phyloP scores from a whole-genome alignment of 768 basidiomycete genomes.

The Cubamyces lactineus region DNA sequence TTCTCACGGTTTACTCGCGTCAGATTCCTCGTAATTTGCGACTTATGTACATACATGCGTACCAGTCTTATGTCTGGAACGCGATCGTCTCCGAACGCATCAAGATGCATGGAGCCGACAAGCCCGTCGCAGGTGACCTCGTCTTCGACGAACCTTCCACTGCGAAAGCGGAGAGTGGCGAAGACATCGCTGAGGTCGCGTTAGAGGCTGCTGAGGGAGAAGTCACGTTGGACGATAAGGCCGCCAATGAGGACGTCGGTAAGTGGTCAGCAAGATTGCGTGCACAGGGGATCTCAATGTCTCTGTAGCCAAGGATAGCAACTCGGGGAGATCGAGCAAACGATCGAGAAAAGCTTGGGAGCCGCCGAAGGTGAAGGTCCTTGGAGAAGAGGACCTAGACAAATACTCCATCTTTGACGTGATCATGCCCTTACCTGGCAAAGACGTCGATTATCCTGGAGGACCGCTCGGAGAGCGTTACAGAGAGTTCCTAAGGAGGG shows the following conservation, averaged over 20 bases:
- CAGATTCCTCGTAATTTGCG: constrained; percentile 96
- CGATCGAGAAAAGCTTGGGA: constrained; percentile 57
- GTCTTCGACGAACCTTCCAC: constrained; percentile 61
- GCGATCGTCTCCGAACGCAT: constrained; percentile 94
- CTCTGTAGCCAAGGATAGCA: constrained; percentile 17
- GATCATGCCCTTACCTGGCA: constrained; percentile 96
- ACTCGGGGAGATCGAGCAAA: constrained; percentile 28
- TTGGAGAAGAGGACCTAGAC: constrained; percentile 76
- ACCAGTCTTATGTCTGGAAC: constrained; percentile 99
- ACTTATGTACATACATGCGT: constrained; percentile 98
- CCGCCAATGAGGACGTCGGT: constrained; percentile 25
- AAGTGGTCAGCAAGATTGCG: constrained; percentile 18
- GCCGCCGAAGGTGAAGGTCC: constrained; percentile 71
- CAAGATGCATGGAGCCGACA: constrained; percentile 69
- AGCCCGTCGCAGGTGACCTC: constrained; percentile 87
- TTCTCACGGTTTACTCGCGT: constrained; percentile 1
- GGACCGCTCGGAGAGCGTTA: constrained; percentile 88
- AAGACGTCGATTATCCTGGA: constrained; percentile 90
- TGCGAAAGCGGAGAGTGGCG: constrained; percentile 36
- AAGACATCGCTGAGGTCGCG: constrained; percentile 34
- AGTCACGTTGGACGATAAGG: constrained; percentile 19
- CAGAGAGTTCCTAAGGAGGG: constrained; percentile 74
- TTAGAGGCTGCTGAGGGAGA: constrained; percentile 40
- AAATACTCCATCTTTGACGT: constrained; percentile 93
- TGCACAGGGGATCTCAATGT: background rate